phyloP scores from a whole-genome alignment of 768 basidiomycete genomes.

The Filobasidium floriforme region DNA sequence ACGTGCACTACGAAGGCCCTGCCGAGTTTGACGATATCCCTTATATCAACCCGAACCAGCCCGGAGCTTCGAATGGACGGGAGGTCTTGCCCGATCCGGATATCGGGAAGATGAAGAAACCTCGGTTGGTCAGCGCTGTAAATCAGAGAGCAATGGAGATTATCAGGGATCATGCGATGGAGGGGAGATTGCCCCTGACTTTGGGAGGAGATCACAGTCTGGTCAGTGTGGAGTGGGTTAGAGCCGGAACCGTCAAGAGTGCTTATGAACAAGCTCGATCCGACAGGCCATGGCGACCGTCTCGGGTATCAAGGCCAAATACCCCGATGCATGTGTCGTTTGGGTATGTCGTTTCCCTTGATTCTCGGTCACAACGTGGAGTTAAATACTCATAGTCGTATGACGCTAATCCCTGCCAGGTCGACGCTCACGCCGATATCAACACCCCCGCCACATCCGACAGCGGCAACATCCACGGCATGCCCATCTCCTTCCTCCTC shows the following conservation, averaged over 20 bases:
- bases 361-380: neutral
- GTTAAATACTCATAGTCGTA: too few relatives aligned
- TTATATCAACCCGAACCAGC: constrained; percentile 34
- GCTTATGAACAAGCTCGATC: constrained; percentile 7
- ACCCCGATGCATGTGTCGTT: constrained; percentile 62
- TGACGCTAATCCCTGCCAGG: too few relatives aligned
- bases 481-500: constrained; percentile 91
- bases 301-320: constrained; percentile 63
- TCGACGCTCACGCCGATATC: constrained; percentile 96
- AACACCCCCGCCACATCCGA: constrained; percentile 77
- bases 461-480: constrained; percentile 90
- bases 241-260: too few relatives aligned
- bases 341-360: constrained; percentile 52
- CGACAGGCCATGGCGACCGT: constrained; percentile 83
- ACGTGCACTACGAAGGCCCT: constrained; percentile 80
- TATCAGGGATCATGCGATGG: constrained; percentile 66
- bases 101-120: constrained; percentile 84
- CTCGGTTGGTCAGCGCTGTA: constrained; percentile 74
- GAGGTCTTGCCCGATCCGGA: constrained; percentile 56
- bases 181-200: constrained; percentile 77
- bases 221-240: constrained; percentile 49
- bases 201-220: constrained; percentile 95
- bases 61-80: neutral
- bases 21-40: constrained; percentile 61
- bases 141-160: constrained; percentile 66